Percentiles rank a stretch among this genome's conserved stretches.
Evolutionary conservation across 2,329 filamentous ascomycete species (phyloP).

Genomic region (Fusarium mangiferae): DNA sequence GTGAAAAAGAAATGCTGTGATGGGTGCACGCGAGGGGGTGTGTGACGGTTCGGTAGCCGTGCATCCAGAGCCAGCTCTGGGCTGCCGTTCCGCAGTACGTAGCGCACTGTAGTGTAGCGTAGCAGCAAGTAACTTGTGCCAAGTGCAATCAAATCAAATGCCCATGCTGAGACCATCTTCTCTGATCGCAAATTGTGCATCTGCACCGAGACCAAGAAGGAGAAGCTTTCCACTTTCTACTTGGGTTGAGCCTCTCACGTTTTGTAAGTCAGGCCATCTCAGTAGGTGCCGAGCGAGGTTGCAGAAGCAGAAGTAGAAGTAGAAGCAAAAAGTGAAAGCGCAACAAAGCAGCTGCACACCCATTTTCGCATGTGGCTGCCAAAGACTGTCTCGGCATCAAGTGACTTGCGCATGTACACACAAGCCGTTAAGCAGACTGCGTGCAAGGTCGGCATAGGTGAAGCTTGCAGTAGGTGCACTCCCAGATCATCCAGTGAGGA

Average conservation of each 20-base stretch:
- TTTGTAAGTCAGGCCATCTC: conserved; percentile 39
- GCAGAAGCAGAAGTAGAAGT: conserved; percentile 4
- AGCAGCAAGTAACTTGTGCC: conserved; percentile 17
- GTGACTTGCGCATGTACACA: not conserved
- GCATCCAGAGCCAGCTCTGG: conserved; percentile 40
- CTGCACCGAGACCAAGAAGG: conserved; percentile 36
- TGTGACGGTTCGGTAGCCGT: conserved; percentile 31
- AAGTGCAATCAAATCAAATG: conserved; percentile 38
- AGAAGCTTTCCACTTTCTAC: conserved; percentile 14
- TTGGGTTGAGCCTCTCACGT: conserved; percentile 30
- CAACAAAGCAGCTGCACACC: conserved; percentile 19
- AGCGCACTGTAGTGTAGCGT: not conserved
- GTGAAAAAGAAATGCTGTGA: conserved; percentile 2
- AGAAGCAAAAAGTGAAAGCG: conserved; percentile 1
- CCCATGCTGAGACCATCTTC: conserved; percentile 28
- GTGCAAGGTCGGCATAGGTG: conserved; percentile 71
- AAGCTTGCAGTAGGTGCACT: conserved; percentile 75
- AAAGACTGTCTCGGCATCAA: conserved; percentile 30
- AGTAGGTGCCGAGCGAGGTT: not conserved
- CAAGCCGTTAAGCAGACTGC: conserved; percentile 47
- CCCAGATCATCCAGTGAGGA: conserved; percentile 75
- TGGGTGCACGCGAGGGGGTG: conserved; percentile 34
- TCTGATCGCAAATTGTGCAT: conserved; percentile 25
- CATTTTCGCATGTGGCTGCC: conserved; percentile 25
- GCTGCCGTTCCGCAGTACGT: conserved; percentile 32